Evolutionary conservation across 805 yeast species (phyloP), one percentile per base, ranked within the genome.

Genomic region (Nakazawaea anatomiae): DNA sequence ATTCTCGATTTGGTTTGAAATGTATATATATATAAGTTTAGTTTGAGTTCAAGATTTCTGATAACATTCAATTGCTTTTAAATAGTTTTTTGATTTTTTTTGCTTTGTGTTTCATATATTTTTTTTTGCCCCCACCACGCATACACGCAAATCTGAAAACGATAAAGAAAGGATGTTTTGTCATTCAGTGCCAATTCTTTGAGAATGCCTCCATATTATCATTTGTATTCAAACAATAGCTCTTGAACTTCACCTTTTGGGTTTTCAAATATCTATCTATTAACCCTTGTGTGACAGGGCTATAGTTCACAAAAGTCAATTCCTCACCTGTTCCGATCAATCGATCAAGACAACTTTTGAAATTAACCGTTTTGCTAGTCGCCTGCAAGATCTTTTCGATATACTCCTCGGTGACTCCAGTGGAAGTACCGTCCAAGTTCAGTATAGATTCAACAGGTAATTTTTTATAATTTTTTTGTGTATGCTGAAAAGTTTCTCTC

Each of bases 291-390:
- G 71, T 64, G 4, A 65, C 58, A 1, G 55, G 51, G n/a, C 70
- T 68, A 39, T 65, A 63, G 51, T 67, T 60, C 29, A 66, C 47
- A 41, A 68, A 65, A 27, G 58, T 59, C 8, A 56, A 48, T 18
- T 39, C 52, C 5, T 35, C 45, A 7, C 47, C 34, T 32, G 25
- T n/a, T 38, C 42, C 29, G 10, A 18, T 11, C 46, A 45, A 35
- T 41, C 49, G 58, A 43, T 65, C 63, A 11, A 69, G 54, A 53
- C 72, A 69, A 35, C 60, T 53, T 2, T 61, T 46, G 53, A 67
- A 68, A 40, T 64, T 57, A 10, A 69, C 71, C 3, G 73, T 65
- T 45, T 55, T 53, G 2, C 62, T 58, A 1, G 73, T 67, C 11
- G 61, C 68, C 28, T 57, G 47, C 12, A 67, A 50, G 12, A 67